Conservation (phyloP, 176 grass and related monocot genomes). For the Musa troglodytarum region DNA sequence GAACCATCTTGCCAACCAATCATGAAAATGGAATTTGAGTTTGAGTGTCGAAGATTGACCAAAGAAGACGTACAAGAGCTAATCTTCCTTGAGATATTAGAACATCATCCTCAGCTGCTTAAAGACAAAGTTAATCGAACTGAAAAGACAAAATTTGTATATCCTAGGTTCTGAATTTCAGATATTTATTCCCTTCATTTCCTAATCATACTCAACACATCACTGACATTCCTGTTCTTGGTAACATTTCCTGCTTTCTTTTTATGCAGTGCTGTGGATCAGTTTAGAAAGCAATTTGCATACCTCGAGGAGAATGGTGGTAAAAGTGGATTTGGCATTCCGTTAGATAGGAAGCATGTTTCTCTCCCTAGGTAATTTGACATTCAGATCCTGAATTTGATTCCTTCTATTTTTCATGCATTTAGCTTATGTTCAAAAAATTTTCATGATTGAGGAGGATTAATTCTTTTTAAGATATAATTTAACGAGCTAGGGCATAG, state of each 20-base stretch:
- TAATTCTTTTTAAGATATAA: too few relatives aligned
- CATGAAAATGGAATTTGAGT: conserved; percentile 96
- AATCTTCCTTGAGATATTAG: conserved; percentile 83
- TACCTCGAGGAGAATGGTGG: conserved; percentile 84
- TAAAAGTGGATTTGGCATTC: conserved; percentile 28
- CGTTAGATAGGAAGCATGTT: conserved; percentile 72
- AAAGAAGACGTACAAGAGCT: conserved; percentile 92
- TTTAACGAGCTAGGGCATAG: too few relatives aligned
- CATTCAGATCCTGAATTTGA: conserved; percentile 5
- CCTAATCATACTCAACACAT: background rate
- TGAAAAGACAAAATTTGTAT: conserved; percentile 61
- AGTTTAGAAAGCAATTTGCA: conserved; percentile 90
- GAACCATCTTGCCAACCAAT: conserved; percentile 83
- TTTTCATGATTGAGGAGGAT: too few relatives aligned
- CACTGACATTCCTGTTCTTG: conserved; percentile 8
- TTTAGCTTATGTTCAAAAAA: background rate
- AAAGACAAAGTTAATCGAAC: conserved; percentile 54
- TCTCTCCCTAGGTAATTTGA: conserved; percentile 85
- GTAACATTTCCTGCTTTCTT: conserved; percentile 8
- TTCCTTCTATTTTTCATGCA: background rate
- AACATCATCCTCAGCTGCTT: conserved; percentile 81
- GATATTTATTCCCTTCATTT: conserved; percentile 7
- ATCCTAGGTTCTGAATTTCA: conserved; percentile 54
- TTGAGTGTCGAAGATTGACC: conserved; percentile 73
- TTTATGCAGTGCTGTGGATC: conserved; percentile 70